A percentile compares a stretch with the other conserved stretches of the same genome.
Conservation (phyloP, 208 protist genomes). For the Strigomonas culicis region DNA sequence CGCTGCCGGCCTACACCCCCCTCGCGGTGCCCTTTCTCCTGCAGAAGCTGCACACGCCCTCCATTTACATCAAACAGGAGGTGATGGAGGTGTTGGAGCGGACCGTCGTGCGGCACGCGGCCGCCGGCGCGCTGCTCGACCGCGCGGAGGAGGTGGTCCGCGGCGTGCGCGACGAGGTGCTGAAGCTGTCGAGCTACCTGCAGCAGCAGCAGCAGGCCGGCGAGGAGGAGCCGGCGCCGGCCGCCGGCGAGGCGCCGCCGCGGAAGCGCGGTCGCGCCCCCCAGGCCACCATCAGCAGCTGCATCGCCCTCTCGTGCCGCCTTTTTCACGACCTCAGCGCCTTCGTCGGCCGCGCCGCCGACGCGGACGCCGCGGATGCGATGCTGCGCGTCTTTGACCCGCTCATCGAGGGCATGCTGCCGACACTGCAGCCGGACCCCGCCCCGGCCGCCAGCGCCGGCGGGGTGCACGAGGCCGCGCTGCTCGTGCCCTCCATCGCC, state of each 20-base stretch:
- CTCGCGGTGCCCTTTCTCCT: slow-evolving; percentile 66
- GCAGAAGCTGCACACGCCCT: slow-evolving; percentile 63
- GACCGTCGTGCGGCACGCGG: slow-evolving; percentile 24
- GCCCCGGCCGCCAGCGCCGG: slow-evolving; percentile 23
- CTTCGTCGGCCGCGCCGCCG: not conserved
- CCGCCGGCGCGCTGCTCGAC: slow-evolving; percentile 15
- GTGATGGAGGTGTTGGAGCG: slow-evolving; percentile 27
- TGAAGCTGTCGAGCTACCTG: slow-evolving; percentile 43
- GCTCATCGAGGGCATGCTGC: not conserved
- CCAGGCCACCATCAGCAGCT: no score
- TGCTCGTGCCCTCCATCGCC: slow-evolving; percentile 19
- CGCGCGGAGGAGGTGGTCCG: slow-evolving; percentile 27
- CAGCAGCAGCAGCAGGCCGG: slow-evolving; percentile 19
- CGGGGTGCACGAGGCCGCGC: slow-evolving; percentile 31
- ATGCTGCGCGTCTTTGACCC: not conserved
- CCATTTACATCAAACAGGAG: slow-evolving; percentile 63
- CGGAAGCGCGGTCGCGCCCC: no score
- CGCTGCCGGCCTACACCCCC: slow-evolving; percentile 34
- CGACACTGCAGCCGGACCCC: not conserved
- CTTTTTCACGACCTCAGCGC: no score
- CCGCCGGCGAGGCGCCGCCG: no score
- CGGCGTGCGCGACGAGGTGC: slow-evolving; percentile 59
- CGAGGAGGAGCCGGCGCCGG: slow-evolving; percentile 6
- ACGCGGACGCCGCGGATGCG: no score
- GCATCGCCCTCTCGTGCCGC: no score